Conservation (phyloP, 169 alveolate species). For the Plasmodium gonderi region DNA sequence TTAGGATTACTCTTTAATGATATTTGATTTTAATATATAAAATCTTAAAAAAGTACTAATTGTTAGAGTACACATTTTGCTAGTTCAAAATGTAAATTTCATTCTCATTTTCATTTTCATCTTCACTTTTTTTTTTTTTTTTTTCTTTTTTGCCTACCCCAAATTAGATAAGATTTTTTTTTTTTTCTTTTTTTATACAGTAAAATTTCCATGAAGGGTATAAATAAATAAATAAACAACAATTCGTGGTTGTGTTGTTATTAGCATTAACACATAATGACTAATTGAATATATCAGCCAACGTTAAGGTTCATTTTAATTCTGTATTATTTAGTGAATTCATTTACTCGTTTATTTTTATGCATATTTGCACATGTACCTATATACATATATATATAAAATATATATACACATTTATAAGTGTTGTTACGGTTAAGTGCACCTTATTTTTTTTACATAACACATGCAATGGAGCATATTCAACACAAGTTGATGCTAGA, state of each 20-base stretch:
- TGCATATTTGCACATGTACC: background rate
- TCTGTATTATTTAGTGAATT: background rate
- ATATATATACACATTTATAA: background rate
- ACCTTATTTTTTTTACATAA: background rate
- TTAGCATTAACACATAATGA: background rate
- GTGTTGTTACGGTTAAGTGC: background rate
- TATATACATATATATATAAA: background rate
- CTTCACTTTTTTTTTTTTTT: no score
- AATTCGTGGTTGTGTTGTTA: background rate
- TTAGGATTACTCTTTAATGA: constrained; percentile 29
- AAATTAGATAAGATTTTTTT: no score
- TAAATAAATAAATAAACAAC: background rate
- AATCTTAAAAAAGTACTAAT: background rate
- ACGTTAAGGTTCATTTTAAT: background rate
- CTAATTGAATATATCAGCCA: background rate
- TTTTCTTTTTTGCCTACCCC: background rate
- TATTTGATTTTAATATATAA: background rate
- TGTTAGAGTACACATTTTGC: background rate
- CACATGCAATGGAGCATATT: background rate
- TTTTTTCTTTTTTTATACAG: background rate
- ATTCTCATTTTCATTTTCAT: no score
- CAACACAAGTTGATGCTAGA: background rate
- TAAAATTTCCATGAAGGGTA: background rate
- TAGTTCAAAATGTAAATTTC: background rate
- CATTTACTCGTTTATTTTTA: background rate